phyloP scores from a whole-genome alignment of 2,329 filamentous ascomycete genomes.

The Scleromitrula shiraiana region DNA sequence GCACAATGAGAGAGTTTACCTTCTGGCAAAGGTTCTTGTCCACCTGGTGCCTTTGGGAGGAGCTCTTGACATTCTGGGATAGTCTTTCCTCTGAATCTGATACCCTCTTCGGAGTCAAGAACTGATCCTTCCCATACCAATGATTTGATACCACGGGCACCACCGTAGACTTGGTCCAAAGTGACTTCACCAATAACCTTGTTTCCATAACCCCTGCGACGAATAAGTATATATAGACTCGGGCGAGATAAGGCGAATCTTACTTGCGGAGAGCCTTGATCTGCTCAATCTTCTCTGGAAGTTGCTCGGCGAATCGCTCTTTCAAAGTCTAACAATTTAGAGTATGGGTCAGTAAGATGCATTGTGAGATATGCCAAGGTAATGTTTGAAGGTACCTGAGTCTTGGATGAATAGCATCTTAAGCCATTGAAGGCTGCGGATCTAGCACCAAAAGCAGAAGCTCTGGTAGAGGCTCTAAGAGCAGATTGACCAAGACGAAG shows the following conservation, averaged over 20 bases:
- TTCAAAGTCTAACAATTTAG: slow-evolving; percentile 67
- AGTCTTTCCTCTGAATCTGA: slow-evolving; percentile 98
- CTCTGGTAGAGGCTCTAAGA: slow-evolving; percentile 67
- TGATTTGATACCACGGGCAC: slow-evolving; percentile 97
- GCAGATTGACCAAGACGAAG: slow-evolving; percentile 74
- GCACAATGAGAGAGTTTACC: slow-evolving; percentile 38
- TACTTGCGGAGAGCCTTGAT: slow-evolving; percentile 98
- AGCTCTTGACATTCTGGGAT: slow-evolving; percentile 98
- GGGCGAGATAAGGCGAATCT: slow-evolving; percentile 28
- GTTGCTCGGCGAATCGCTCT: slow-evolving; percentile 93
- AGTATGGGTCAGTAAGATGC: slow-evolving; percentile 11
- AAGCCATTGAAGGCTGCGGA: slow-evolving; percentile 70
- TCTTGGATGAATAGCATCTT: slow-evolving; percentile 90
- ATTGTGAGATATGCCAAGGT: slow-evolving; percentile 23
- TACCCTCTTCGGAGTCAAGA: slow-evolving; percentile 96
- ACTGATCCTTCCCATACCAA: slow-evolving; percentile 99
- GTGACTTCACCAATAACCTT: slow-evolving; percentile 97
- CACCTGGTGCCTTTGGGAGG: slow-evolving; percentile 93
- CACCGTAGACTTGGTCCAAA: slow-evolving; percentile 98
- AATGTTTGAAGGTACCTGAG: slow-evolving; percentile 53
- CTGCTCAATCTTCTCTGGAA: slow-evolving; percentile 96
- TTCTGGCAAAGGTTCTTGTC: slow-evolving; percentile 94
- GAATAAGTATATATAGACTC: slow-evolving; percentile 19
- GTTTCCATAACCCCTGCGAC: slow-evolving; percentile 75
- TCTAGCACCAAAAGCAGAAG: slow-evolving; percentile 60